A percentile compares a stretch with the other conserved stretches of the same genome.
These are phyloP conservation scores for Pythium apleroticum DNA, from an alignment of 352 stramenopile genomes.

Conservation along the genomic window DNA sequence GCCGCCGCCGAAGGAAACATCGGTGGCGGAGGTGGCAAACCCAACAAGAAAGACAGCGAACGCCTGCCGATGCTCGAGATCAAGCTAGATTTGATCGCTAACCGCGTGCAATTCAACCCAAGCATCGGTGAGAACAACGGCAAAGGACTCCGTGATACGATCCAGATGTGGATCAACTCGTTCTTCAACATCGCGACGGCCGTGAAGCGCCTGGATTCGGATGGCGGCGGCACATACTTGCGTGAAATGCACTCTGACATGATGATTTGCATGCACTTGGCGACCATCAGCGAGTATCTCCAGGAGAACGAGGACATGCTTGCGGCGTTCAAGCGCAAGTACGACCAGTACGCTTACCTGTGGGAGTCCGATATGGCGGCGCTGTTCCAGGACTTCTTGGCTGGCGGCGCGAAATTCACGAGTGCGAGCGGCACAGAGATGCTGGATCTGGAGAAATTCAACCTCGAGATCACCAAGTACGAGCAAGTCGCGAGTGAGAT, in stretches of 20 bases:
- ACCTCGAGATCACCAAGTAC: slow-evolving; percentile 95
- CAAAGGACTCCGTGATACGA: slow-evolving; percentile 93
- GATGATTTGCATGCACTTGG: slow-evolving; percentile 93
- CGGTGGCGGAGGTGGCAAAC: slow-evolving; percentile 35
- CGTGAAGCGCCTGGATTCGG: slow-evolving; percentile 95
- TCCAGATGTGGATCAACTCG: slow-evolving; percentile 96
- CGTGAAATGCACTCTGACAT: slow-evolving; percentile 97
- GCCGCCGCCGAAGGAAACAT: slow-evolving; percentile 41
- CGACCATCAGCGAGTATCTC: slow-evolving; percentile 92
- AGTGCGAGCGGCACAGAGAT: slow-evolving; percentile 84
- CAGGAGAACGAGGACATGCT: slow-evolving; percentile 93
- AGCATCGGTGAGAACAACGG: slow-evolving; percentile 89
- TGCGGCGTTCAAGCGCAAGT: slow-evolving; percentile 91
- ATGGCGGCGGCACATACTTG: slow-evolving; percentile 94
- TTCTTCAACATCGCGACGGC: slow-evolving; percentile 96
- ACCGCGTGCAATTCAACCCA: slow-evolving; percentile 86
- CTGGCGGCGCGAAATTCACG: slow-evolving; percentile 45
- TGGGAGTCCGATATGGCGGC: slow-evolving; percentile 94
- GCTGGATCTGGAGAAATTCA: slow-evolving; percentile 94
- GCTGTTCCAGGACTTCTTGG: slow-evolving; percentile 93
- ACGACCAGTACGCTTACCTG: slow-evolving; percentile 95
- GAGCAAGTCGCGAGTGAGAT: slow-evolving; percentile 93
- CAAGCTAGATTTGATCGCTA: slow-evolving; percentile 93
- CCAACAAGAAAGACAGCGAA: slow-evolving; percentile 39
- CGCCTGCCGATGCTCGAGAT: slow-evolving; percentile 96